These are phyloP conservation scores for Aspergillus udagawae DNA, from an alignment of 2,329 filamentous ascomycete species.

Conservation along the genomic window DNA sequence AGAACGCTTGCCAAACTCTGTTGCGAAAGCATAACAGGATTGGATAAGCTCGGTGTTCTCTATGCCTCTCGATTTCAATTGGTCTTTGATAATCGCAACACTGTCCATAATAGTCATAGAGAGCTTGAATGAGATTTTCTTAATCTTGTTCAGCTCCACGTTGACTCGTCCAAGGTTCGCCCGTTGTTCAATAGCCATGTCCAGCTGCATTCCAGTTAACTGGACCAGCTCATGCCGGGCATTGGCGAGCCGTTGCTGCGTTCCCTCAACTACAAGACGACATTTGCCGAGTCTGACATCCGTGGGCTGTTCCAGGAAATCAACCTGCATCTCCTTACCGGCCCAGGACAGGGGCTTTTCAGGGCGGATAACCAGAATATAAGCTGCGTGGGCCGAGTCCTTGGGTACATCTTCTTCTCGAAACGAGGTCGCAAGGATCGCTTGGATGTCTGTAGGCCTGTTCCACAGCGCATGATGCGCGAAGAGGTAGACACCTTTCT, in stretches of 20 bases:
- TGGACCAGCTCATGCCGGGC: conserved; percentile 76
- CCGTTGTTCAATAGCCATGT: conserved; percentile 84
- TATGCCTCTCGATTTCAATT: conserved; percentile 65
- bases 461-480: conserved; percentile 75
- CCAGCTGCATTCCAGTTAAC: conserved; percentile 76
- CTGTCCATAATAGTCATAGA: conserved; percentile 99
- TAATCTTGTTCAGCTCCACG: conserved; percentile 83
- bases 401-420: conserved; percentile 66
- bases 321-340: conserved; percentile 67
- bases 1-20: conserved; percentile 93
- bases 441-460: conserved; percentile 75
- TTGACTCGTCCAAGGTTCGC: conserved; percentile 94
- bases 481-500: conserved; percentile 75
- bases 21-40: conserved; percentile 97
- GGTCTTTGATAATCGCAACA: conserved; percentile 84
- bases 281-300: conserved; percentile 85
- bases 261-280: conserved; percentile 83
- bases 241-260: conserved; percentile 69
- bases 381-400: conserved; percentile 69
- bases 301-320: conserved; percentile 71
- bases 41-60: conserved; percentile 95
- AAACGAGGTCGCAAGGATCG: conserved; percentile 76
- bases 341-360: conserved; percentile 78
- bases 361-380: conserved; percentile 78
- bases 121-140: conserved; percentile 91